Evolutionary conservation across 805 yeast species (phyloP), one percentile per base, ranked within the genome.

Genomic region (Ogataea trehaloabstinens): DNA sequence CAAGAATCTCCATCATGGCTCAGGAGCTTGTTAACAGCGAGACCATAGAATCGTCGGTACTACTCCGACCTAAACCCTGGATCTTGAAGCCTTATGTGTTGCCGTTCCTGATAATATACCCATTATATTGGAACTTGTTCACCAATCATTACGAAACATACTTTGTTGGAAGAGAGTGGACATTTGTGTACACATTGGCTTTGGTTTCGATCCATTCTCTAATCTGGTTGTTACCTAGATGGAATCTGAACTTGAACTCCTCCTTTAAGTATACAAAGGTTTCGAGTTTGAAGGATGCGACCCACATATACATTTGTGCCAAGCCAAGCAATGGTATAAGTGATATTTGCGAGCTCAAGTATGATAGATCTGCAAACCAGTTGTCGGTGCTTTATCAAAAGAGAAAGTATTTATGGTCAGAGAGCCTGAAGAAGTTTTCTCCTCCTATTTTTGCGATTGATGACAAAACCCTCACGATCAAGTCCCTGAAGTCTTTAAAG

Each of bases 151-250:
- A 91, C 61, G 98, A 91, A 41, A 69, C 65, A 41, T 86, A 86
- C 58, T 84, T 91, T 55, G 84, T 75, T 31, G 96, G 96, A 19
- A 74, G 83, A 32, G 99, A 91, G 66, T 93, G 99, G 98, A 93
- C 98, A 0, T 87, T 86, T 61, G 93, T 91, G 25, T 90, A 78
- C 55, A 68, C 88, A 18, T 83, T 95, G 44, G 62, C 89, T 5
- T 70, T 90, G 36, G 61, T 83, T 25, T 78, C 96, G 2, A 44
- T 84, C 42, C 95, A 91, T 58, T 67, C 81, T 31, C 68, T 91
- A 58, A 68, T 91, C 41, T 74, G 89, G 82, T 75, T 91, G 60
- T 76, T 88, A 77, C 96, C 98, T n/a, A 83, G 84, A 55, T 91
- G 99, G 99, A 88, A 81, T 58, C 74, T 89, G 44, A 72, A 76